phyloP scores from a whole-genome alignment of 2,329 filamentous ascomycete species.

The Stachybotrys elegans region DNA sequence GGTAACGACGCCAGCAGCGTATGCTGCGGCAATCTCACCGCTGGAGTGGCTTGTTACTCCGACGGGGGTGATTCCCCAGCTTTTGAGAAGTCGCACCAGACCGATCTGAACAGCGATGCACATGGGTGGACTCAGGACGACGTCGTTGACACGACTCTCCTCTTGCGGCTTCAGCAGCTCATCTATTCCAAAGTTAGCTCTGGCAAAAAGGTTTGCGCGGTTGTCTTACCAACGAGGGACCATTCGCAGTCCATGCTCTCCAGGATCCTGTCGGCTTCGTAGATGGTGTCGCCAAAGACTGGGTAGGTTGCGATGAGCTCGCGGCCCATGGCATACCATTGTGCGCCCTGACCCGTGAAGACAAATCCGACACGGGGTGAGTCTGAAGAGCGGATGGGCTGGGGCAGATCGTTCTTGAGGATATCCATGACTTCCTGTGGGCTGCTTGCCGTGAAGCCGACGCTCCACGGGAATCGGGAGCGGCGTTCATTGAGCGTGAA shows the following conservation, averaged over 20 bases:
- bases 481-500: background rate
- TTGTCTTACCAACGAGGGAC: background rate
- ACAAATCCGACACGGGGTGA: too few relatives aligned
- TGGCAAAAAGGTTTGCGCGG: too few relatives aligned
- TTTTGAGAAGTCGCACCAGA: background rate
- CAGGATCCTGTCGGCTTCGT: background rate
- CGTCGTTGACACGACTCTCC: background rate
- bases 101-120: background rate
- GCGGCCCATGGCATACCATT: slow-evolving; percentile 25
- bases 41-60: background rate
- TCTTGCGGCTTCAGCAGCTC: background rate
- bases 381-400: too few relatives aligned
- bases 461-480: background rate
- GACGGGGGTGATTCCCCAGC: background rate
- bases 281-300: slow-evolving; percentile 19
- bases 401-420: too few relatives aligned
- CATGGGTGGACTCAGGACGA: background rate
- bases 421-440: too few relatives aligned
- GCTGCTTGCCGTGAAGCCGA: too few relatives aligned
- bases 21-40: background rate
- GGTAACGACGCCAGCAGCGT: slow-evolving; percentile 6
- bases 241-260: background rate
- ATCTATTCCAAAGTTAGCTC: too few relatives aligned
- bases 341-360: slow-evolving; percentile 28
- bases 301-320: slow-evolving; percentile 21